A percentile compares a stretch with the other conserved stretches of the same genome.
Conservation (phyloP, 148 eudicot genomes). For the Camellia granthamiana region DNA sequence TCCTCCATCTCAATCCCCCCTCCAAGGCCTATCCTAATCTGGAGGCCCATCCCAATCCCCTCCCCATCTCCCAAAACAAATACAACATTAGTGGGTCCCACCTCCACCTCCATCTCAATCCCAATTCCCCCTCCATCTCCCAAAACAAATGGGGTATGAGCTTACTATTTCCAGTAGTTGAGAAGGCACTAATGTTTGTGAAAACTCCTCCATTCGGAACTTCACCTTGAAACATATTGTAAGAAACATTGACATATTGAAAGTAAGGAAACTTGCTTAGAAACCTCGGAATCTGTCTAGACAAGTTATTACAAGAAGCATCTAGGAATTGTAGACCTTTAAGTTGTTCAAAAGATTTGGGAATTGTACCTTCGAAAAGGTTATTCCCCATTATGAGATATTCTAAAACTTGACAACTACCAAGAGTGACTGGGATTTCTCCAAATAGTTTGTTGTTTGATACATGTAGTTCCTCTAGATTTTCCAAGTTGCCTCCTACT, state of each 20-base stretch:
- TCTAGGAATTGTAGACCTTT: slow-evolving; percentile 1
- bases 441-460: slow-evolving; percentile 21
- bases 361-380: slow-evolving; percentile 22
- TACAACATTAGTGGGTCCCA: too few relatives aligned
- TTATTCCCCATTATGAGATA: slow-evolving; percentile 17
- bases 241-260: slow-evolving; percentile 25
- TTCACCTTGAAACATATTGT: slow-evolving; percentile 26
- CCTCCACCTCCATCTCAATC: too few relatives aligned
- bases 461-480: background rate
- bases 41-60: too few relatives aligned
- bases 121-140: too few relatives aligned
- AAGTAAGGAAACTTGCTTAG: background rate
- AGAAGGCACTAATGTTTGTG: slow-evolving; percentile 6
- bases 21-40: too few relatives aligned
- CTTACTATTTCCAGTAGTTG: slow-evolving; percentile 12
- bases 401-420: slow-evolving; percentile 4
- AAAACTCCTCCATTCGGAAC: slow-evolving; percentile 26
- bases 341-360: background rate
- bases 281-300: slow-evolving; percentile 20
- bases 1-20: too few relatives aligned
- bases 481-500: slow-evolving; percentile 23
- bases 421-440: slow-evolving; percentile 20
- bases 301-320: slow-evolving; percentile 23
- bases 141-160: too few relatives aligned
- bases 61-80: too few relatives aligned